These are phyloP conservation scores for Kodamaea restingae DNA, from an alignment of 805 yeast genomes.

Conservation along the genomic window DNA sequence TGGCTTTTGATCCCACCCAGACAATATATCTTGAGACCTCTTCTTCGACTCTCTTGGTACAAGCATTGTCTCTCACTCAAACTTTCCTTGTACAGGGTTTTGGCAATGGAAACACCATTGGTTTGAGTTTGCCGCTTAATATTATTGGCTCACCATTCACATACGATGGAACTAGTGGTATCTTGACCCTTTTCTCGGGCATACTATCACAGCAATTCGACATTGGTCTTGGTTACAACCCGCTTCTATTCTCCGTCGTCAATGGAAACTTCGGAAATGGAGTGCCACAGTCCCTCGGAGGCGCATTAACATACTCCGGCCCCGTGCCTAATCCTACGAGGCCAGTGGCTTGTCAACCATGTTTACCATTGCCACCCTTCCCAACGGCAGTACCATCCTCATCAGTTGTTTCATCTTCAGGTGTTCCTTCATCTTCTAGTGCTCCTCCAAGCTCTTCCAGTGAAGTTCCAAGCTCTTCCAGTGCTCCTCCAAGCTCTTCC, in stretches of 20 bases:
- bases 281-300: conserved; percentile 3
- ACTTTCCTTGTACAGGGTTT: conserved; percentile 23
- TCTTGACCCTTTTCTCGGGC: conserved; percentile 16
- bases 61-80: conserved; percentile 17
- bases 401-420: neutral
- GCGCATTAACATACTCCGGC: conserved; percentile 11
- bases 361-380: conserved; percentile 3
- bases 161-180: conserved; percentile 15
- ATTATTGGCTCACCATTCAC: conserved; percentile 2
- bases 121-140: conserved; percentile 15
- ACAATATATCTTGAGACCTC: conserved; percentile 11
- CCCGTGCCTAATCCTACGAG: conserved; percentile 4
- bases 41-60: conserved; percentile 12
- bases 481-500: neutral
- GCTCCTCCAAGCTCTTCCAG: neutral
- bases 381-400: conserved; percentile 1
- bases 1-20: conserved; percentile 9
- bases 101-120: conserved; percentile 27
- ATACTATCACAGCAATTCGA: conserved; percentile 8
- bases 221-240: conserved; percentile 12
- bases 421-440: neutral
- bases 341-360: conserved; percentile 5
- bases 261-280: conserved; percentile 7
- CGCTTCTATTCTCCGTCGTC: conserved; percentile 5
- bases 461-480: neutral